A percentile compares a stretch with the other conserved stretches of the same genome.
phyloP scores from a whole-genome alignment of 495 filamentous ascomycete genomes.

The Trichoderma virens region DNA sequence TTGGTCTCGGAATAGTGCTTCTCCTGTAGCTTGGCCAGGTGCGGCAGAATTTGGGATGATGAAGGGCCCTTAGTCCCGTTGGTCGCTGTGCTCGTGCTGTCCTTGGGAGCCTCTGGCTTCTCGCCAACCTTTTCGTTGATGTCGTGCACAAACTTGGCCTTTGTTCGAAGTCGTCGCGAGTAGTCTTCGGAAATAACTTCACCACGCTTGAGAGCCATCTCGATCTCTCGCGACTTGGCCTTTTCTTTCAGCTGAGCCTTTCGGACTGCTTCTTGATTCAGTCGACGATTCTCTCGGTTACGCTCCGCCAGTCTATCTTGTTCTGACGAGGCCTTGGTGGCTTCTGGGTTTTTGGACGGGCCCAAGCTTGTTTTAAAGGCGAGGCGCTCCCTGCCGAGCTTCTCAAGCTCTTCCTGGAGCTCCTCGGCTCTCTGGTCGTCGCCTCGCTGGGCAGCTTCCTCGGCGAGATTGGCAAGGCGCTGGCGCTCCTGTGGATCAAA shows the following conservation, averaged over 20 bases:
- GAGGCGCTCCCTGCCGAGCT: slow-evolving; percentile 58
- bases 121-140: slow-evolving; percentile 27
- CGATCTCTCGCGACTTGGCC: slow-evolving; percentile 49
- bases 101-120: slow-evolving; percentile 26
- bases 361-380: slow-evolving; percentile 56
- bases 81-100: slow-evolving; percentile 19
- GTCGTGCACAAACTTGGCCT: slow-evolving; percentile 56
- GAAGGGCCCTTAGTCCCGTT: slow-evolving; percentile 31
- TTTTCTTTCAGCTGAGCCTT: slow-evolving; percentile 78
- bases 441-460: slow-evolving; percentile 54
- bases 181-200: slow-evolving; percentile 41
- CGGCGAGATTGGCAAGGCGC: slow-evolving; percentile 50
- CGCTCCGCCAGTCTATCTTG: slow-evolving; percentile 69
- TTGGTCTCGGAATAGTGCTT: slow-evolving; percentile 48
- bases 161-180: slow-evolving; percentile 55
- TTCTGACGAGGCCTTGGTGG: slow-evolving; percentile 40
- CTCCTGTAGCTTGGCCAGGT: slow-evolving; percentile 43
- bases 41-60: slow-evolving; percentile 28
- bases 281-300: slow-evolving; percentile 70
- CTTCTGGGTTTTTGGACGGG: slow-evolving; percentile 35
- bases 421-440: slow-evolving; percentile 52
- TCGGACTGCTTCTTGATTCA: slow-evolving; percentile 73
- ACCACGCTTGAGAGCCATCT: slow-evolving; percentile 46
- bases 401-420: slow-evolving; percentile 56
- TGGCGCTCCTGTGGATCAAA: slow-evolving; percentile 56